Evolutionary conservation across 495 filamentous ascomycete genomes (phyloP).

Genomic region (Viridothelium virens): DNA sequence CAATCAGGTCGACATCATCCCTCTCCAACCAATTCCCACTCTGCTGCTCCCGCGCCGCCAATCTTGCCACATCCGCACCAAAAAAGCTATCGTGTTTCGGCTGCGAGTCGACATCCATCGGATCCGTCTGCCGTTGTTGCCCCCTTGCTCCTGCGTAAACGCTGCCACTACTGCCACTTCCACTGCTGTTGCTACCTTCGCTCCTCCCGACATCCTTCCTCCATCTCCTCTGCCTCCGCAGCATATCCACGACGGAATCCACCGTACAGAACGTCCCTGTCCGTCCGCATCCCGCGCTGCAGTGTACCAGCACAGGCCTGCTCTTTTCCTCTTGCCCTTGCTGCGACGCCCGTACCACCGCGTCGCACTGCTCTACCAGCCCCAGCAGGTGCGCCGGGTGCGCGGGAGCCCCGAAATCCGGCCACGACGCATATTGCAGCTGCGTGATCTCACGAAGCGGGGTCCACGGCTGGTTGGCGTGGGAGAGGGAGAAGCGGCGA

Average conservation of each 20-base stretch:
- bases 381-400: constrained; percentile 78
- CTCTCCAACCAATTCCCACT: constrained; percentile 45
- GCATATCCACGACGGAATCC: constrained; percentile 86
- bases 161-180: background rate
- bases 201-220: constrained; percentile 52
- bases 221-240: constrained; percentile 62
- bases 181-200: constrained; percentile 16
- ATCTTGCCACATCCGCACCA: background rate
- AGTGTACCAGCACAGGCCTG: constrained; percentile 83
- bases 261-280: constrained; percentile 96
- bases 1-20: constrained; percentile 66
- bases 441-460: constrained; percentile 92
- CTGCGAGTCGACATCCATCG: constrained; percentile 42
- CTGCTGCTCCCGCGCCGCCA: background rate
- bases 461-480: constrained; percentile 68
- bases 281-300: constrained; percentile 88
- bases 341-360: constrained; percentile 36
- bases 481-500: constrained; percentile 76
- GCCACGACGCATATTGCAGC: constrained; percentile 89
- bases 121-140: constrained; percentile 20
- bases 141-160: background rate
- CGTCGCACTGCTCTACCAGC: constrained; percentile 76
- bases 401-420: constrained; percentile 90
- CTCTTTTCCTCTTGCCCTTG: constrained; percentile 44
- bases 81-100: constrained; percentile 9